Conservation (phyloP, 1,284 basidiomycete genomes). For the Farysia itapuensis region DNA sequence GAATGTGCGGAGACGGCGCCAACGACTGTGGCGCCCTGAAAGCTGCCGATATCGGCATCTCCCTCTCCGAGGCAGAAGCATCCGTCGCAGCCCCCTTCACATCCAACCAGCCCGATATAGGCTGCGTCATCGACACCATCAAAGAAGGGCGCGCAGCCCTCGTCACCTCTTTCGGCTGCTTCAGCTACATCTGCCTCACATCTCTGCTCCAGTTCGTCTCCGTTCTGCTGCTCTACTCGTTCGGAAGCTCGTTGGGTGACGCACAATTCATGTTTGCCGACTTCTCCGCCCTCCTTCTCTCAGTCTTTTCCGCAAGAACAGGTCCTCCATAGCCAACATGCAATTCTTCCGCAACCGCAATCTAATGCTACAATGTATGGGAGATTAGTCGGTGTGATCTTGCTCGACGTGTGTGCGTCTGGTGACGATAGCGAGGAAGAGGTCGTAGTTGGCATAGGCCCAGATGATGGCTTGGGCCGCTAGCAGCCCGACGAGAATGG, state of each 20-base stretch:
- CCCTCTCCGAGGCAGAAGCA: slow-evolving; percentile 94
- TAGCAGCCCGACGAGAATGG: slow-evolving; percentile 33
- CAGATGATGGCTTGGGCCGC: slow-evolving; percentile 24
- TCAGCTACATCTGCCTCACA: slow-evolving; percentile 80
- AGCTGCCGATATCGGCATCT: slow-evolving; percentile 96
- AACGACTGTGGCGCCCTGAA: slow-evolving; percentile 99
- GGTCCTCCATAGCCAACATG: slow-evolving; percentile 27
- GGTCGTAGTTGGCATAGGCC: slow-evolving; percentile 5
- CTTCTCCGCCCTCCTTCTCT: slow-evolving; percentile 10
- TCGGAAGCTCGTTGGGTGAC: slow-evolving; percentile 93
- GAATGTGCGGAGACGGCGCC: slow-evolving; percentile 98
- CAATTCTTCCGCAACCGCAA: too few species aligned
- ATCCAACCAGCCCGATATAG: slow-evolving; percentile 87
- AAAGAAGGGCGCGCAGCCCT: slow-evolving; percentile 84
- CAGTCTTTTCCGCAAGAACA: slow-evolving; percentile 26
- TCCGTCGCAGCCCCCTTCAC: slow-evolving; percentile 99
- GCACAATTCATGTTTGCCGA: slow-evolving; percentile 79
- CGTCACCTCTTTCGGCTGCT: slow-evolving; percentile 97
- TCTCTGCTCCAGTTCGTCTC: slow-evolving; percentile 66
- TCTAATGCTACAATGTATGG: too few species aligned
- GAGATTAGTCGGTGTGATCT: too few species aligned
- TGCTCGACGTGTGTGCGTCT: too few species aligned
- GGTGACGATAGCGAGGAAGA: slow-evolving; percentile 3
- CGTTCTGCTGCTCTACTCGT: slow-evolving; percentile 90
- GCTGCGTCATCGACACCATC: slow-evolving; percentile 94